These are phyloP conservation scores for Celoporthe dispersa DNA, from an alignment of 2,329 filamentous ascomycete genomes.

Conservation along the genomic window DNA sequence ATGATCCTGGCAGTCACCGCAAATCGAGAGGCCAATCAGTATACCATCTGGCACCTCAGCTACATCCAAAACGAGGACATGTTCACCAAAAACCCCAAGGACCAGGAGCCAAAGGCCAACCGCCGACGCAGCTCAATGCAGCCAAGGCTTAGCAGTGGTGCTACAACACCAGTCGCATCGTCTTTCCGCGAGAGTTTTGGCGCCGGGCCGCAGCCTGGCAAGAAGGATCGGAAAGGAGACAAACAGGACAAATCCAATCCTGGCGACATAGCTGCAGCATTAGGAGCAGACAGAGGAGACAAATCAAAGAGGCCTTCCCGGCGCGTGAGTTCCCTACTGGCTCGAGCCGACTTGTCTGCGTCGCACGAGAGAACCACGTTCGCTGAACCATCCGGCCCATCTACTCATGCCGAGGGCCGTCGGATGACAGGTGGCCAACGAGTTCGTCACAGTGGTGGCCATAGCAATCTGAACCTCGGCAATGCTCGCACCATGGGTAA, in stretches of 20 bases:
- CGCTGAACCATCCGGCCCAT: constrained; percentile 62
- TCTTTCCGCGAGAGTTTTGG: constrained; percentile 80
- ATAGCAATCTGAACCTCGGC: constrained; percentile 16
- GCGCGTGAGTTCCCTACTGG: constrained; percentile 88
- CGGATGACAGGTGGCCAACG: constrained; percentile 71
- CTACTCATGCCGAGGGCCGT: constrained; percentile 50
- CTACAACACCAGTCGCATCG: constrained; percentile 72
- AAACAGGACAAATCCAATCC: constrained; percentile 48
- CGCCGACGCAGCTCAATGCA: constrained; percentile 68
- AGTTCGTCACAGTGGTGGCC: constrained; percentile 61
- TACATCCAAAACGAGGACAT: constrained; percentile 73
- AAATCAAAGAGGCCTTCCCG: constrained; percentile 66
- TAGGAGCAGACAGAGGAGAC: constrained; percentile 65
- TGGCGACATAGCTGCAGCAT: constrained; percentile 67
- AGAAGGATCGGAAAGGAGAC: constrained; percentile 57
- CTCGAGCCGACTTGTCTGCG: constrained; percentile 82
- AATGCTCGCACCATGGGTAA: constrained; percentile 52
- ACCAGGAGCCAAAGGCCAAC: constrained; percentile 50
- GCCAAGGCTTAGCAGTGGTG: constrained; percentile 71
- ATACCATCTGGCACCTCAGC: constrained; percentile 83
- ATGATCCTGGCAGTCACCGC: constrained; percentile 80
- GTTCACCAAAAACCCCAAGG: constrained; percentile 52
- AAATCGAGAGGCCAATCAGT: constrained; percentile 75
- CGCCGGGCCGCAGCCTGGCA: constrained; percentile 53
- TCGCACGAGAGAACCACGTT: constrained; percentile 84